Base-by-base conservation (phyloP, 768 basidiomycete species). In the Exidia glandulosa region DNA sequence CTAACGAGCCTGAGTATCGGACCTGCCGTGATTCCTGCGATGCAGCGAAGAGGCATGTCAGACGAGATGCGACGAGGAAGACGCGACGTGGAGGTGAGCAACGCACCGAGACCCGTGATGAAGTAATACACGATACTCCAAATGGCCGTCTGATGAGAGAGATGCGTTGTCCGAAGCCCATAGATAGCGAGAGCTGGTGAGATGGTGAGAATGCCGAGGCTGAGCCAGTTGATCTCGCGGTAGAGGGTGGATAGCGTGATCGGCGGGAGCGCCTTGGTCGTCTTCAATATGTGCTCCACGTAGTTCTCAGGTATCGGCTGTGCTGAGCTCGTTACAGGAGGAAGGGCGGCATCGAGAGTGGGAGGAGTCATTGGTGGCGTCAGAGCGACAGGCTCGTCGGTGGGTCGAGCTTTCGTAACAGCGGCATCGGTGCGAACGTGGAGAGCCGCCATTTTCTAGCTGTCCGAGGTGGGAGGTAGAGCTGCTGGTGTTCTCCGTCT, bases 91-190 rank as follows among this genome's bases (percentile, higher is more conserved):
- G 61, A 41, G 31, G 27, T n/a, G n/a, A n/a, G n/a, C n/a, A 58
- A 76, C 81, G 65, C 69, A 84, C 90, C 92, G 16, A 95, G 79
- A 36, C 94, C 95, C 7, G 87, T 90, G 69, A 85, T 74, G 69
- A 81, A 88, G 71, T 90, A 90, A 73, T 88, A 90, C 47, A 82
- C 57, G 59, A 85, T 76, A 58, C 77, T 67, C 74, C 79, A 90
- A n/a, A 86, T 56, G 19, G 80, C 79, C 0, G 96, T 99, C 75
- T 90, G 74, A 81, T 81, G 83, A 62, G 80, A 77, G 57, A 90
- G 50, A 56, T 69, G 77, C 12, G 86, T 88, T 61, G 80, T 84
- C 64, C 70, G 77, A 32, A 85, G 79, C 31, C 93, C 94, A 72
- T 83, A 75, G 69, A 90, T 70, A 62, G 92, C 83, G 59, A 95